Evolutionary conservation across 2,329 filamentous ascomycete genomes (phyloP).

Genomic region (Dothistroma septosporum): DNA sequence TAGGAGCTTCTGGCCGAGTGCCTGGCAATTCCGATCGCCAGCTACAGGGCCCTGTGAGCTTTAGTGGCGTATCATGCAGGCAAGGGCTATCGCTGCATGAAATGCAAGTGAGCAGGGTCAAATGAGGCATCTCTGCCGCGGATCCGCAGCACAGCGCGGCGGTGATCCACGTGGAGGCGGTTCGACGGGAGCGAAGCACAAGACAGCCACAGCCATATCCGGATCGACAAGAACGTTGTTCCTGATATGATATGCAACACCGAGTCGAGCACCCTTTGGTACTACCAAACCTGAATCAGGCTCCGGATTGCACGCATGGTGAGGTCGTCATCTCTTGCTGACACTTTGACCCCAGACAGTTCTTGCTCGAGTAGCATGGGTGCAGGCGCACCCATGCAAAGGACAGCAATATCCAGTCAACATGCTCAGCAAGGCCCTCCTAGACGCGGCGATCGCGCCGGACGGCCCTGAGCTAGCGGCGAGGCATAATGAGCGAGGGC

Average conservation of each 20-base stretch:
- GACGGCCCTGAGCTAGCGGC: constrained; percentile 1
- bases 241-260: constrained; percentile 10
- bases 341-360: not conserved
- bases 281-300: constrained; percentile 11
- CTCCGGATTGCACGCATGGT: not conserved
- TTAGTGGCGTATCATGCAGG: constrained; percentile 11
- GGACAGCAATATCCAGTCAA: constrained; percentile 2
- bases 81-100: constrained; percentile 13
- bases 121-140: constrained; percentile 11
- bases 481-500: constrained; percentile 6
- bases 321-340: not conserved
- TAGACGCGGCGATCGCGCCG: not conserved
- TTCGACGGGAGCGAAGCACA: constrained; percentile 4
- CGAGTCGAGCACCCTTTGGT: constrained; percentile 14
- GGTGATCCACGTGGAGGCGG: constrained; percentile 19
- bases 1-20: constrained; percentile 7
- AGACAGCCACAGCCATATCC: constrained; percentile 14
- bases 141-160: constrained; percentile 11
- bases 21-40: constrained; percentile 14
- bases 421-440: not conserved
- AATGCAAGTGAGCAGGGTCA: constrained; percentile 4
- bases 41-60: constrained; percentile 6
- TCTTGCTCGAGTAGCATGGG: not conserved
- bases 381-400: constrained; percentile 7
- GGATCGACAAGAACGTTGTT: constrained; percentile 18